Conservation (phyloP, 352 stramenopile genomes). For the Plasmopara muralis region DNA sequence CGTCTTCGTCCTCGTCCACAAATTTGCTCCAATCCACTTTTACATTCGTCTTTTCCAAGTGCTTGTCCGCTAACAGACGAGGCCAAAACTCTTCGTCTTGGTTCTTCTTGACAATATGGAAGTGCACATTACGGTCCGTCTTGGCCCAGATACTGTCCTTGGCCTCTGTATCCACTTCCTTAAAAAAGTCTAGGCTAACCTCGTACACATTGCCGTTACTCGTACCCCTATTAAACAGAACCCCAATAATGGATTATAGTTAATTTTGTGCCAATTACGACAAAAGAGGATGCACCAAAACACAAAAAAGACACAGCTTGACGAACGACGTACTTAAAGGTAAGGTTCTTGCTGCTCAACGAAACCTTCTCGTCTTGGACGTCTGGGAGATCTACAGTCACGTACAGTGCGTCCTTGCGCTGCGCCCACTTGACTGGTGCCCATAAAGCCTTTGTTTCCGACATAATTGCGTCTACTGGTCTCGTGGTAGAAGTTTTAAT, state of each 20-base stretch:
- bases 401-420: constrained; percentile 93
- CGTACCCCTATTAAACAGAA: constrained; percentile 51
- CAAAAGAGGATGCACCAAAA: not conserved
- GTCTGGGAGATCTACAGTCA: constrained; percentile 94
- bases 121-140: constrained; percentile 91
- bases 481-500: constrained; percentile 10
- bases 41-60: constrained; percentile 95
- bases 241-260: not conserved
- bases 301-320: too few relatives aligned
- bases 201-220: constrained; percentile 92
- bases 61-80: constrained; percentile 93
- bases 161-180: constrained; percentile 86
- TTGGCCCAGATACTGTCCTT: constrained; percentile 94
- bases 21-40: constrained; percentile 96
- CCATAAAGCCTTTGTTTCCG: constrained; percentile 55
- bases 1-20: constrained; percentile 95
- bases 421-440: constrained; percentile 95
- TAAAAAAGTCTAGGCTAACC: constrained; percentile 93
- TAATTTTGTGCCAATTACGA: not conserved
- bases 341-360: constrained; percentile 85
- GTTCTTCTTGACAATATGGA: constrained; percentile 95
- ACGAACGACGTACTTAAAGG: constrained; percentile 73
- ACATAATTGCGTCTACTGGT: constrained; percentile 17
- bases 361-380: constrained; percentile 91
- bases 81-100: constrained; percentile 94